Conservation (phyloP, 306 rosid genomes). For the Medicago ruthenica region DNA sequence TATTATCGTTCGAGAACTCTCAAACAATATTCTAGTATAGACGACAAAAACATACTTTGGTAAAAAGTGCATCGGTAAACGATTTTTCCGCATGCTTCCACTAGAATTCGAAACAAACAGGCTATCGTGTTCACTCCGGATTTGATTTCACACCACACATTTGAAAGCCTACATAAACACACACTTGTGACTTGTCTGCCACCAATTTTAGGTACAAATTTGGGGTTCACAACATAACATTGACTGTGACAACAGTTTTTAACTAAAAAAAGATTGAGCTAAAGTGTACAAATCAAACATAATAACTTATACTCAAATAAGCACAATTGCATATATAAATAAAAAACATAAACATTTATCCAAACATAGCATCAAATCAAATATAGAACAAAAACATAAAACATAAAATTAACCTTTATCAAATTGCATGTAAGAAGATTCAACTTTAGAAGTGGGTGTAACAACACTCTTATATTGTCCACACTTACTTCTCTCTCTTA, state of each 20-base stretch:
- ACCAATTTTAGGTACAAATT: neutral
- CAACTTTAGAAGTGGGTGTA: conserved; percentile 69
- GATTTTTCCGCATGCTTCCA: neutral
- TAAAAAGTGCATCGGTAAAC: neutral
- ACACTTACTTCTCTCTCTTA: conserved; percentile 73
- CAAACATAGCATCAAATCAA: neutral
- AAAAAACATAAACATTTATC: neutral
- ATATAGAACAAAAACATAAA: neutral
- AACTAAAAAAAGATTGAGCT: neutral
- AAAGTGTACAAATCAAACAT: conserved; percentile 14
- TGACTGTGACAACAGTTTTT: neutral
- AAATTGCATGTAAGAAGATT: conserved; percentile 83
- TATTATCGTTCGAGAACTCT: neutral
- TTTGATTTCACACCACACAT: neutral
- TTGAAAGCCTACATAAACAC: neutral
- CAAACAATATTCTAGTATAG: neutral
- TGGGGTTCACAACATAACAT: neutral
- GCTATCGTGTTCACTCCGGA: neutral
- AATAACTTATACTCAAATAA: neutral
- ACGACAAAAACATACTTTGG: neutral
- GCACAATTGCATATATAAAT: neutral
- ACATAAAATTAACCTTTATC: conserved; percentile 56
- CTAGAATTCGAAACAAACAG: neutral
- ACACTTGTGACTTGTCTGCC: neutral
- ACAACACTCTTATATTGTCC: conserved; percentile 65